Conservation (phyloP, 176 grass and related monocot genomes). For the Canna indica region DNA sequence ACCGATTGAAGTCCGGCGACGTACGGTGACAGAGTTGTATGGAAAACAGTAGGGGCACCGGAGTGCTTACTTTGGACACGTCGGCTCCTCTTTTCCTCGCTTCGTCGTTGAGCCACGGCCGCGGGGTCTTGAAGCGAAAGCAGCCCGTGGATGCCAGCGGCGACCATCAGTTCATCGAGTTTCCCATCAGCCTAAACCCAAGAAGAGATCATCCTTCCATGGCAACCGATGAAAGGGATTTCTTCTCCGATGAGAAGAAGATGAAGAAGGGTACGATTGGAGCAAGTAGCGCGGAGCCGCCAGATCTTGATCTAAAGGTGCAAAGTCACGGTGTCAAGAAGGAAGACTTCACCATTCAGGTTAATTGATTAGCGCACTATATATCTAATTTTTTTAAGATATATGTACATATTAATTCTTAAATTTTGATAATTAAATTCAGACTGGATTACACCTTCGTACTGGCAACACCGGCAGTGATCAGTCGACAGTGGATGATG, state of each 20-base stretch:
- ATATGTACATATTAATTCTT: not conserved
- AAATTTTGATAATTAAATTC: no score
- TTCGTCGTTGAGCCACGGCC: constrained; percentile 9
- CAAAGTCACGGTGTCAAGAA: constrained; percentile 35
- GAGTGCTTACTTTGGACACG: constrained; percentile 39
- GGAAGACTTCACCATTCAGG: constrained; percentile 76
- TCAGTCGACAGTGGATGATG: constrained; percentile 61
- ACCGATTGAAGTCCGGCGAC: no score
- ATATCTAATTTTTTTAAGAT: not conserved
- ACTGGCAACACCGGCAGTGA: constrained; percentile 51
- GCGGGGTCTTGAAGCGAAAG: not conserved
- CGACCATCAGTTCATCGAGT: not conserved
- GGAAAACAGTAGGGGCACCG: not conserved
- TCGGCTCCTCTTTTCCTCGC: constrained; percentile 29
- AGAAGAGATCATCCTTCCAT: not conserved
- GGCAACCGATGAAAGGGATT: constrained; percentile 48
- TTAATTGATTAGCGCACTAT: not conserved
- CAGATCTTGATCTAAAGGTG: constrained; percentile 20
- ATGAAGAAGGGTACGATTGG: not conserved
- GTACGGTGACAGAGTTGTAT: no score
- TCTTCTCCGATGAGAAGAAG: constrained; percentile 82
- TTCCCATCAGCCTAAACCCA: not conserved
- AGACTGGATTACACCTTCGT: constrained; percentile 32
- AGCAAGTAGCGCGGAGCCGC: not conserved
- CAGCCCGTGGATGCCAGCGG: not conserved